Conservation (phyloP, 1,284 basidiomycete species). For the Chalciporus sp. region DNA sequence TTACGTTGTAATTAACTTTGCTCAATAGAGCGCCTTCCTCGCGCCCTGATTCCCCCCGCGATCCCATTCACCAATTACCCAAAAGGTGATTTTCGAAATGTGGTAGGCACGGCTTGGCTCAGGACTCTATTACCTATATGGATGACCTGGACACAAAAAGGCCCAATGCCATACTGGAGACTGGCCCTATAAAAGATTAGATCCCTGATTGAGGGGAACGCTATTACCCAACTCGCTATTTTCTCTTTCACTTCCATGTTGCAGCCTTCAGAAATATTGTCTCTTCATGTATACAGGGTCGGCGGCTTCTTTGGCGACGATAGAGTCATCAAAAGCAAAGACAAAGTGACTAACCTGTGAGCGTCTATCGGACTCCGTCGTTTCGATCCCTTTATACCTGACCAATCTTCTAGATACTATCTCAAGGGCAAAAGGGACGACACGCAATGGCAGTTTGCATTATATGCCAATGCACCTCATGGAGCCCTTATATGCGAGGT, state of each 20-base stretch:
- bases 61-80: neutral
- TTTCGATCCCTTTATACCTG: neutral
- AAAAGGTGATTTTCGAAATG: neutral
- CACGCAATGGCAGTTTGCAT: constrained; percentile 24
- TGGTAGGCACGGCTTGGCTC: neutral
- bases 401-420: constrained; percentile 22
- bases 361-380: constrained; percentile 1
- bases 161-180: neutral
- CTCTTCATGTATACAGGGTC: constrained; percentile 30
- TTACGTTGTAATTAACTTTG: too few species aligned
- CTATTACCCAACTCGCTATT: neutral
- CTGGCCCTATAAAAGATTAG: neutral
- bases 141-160: neutral
- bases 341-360: constrained; percentile 24
- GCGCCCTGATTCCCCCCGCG: too few species aligned
- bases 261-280: constrained; percentile 4
- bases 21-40: too few species aligned
- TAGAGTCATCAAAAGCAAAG: constrained; percentile 26
- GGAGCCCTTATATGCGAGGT: constrained; percentile 23
- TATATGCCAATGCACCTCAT: constrained; percentile 19
- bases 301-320: constrained; percentile 26
- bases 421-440: constrained; percentile 20
- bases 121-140: neutral
- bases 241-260: neutral
- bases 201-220: neutral